Evolutionary conservation across 257 asterid genomes (phyloP).

Genomic region (Plantago major): DNA sequence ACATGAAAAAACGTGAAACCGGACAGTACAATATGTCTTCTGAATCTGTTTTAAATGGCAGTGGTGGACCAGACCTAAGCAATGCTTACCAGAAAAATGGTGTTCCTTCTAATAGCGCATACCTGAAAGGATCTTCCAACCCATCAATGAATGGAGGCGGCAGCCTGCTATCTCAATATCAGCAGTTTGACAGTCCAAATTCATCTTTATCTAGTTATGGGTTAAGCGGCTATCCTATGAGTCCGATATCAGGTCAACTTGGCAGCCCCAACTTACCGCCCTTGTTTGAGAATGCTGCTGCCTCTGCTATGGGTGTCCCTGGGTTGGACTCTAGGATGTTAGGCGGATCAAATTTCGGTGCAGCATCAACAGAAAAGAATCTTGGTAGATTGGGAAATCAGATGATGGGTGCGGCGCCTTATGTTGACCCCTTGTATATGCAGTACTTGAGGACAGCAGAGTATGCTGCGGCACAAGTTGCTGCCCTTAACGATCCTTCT

Average conservation of each 20-base stretch:
- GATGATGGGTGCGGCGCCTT: constrained; percentile 52
- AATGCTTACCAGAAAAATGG: constrained; percentile 38
- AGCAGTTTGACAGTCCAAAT: constrained; percentile 72
- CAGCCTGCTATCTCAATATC: constrained; percentile 52
- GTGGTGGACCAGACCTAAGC: constrained; percentile 34
- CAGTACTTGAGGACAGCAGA: constrained; percentile 77
- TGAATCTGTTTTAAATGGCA: constrained; percentile 33
- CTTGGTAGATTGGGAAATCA: constrained; percentile 60
- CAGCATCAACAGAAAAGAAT: constrained; percentile 51
- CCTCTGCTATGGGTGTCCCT: constrained; percentile 71
- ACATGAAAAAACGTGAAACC: constrained; percentile 36
- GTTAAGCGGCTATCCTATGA: constrained; percentile 58
- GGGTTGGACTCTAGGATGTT: constrained; percentile 76
- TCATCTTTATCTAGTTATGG: constrained; percentile 56
- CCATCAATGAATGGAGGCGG: constrained; percentile 46
- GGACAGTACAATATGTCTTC: constrained; percentile 38
- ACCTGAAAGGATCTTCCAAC: constrained; percentile 53
- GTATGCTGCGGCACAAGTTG: constrained; percentile 66
- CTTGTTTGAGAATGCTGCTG: constrained; percentile 91
- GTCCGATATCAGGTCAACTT: constrained; percentile 65
- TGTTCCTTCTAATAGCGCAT: constrained; percentile 40
- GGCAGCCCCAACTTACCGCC: constrained; percentile 76
- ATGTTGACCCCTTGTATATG: constrained; percentile 66
- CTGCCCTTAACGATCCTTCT: constrained; percentile 67
- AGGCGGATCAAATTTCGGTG: constrained; percentile 57